Evolutionary conservation across 2,329 filamentous ascomycete species (phyloP).

Genomic region (Seiridium unicorne): DNA sequence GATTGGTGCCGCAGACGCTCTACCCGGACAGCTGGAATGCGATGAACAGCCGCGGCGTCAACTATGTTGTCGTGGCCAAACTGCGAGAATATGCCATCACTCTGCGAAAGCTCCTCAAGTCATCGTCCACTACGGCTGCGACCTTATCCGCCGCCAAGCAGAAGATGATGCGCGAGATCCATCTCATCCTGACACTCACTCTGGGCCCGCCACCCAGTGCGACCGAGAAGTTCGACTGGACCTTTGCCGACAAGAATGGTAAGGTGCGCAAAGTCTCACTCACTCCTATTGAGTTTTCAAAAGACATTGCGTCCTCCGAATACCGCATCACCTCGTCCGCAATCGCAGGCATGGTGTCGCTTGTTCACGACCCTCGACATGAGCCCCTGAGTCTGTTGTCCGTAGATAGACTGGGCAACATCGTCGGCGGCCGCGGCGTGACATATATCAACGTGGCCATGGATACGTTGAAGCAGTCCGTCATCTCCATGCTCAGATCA

Average conservation of each 20-base stretch:
- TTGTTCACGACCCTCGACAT: slow-evolving; percentile 85
- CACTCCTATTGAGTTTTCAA: slow-evolving; percentile 71
- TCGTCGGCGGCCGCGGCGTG: slow-evolving; percentile 72
- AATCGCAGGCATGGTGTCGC: slow-evolving; percentile 70
- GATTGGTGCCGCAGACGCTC: slow-evolving; percentile 76
- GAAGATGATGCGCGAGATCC: slow-evolving; percentile 76
- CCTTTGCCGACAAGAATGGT: slow-evolving; percentile 69
- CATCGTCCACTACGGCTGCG: slow-evolving; percentile 31
- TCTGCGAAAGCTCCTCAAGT: slow-evolving; percentile 57
- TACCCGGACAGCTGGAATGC: slow-evolving; percentile 85
- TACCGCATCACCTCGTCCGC: slow-evolving; percentile 57
- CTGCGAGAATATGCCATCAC: slow-evolving; percentile 80
- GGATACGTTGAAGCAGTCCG: slow-evolving; percentile 66
- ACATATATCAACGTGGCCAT: slow-evolving; percentile 85
- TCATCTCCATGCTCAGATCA: slow-evolving; percentile 73
- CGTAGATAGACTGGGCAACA: slow-evolving; percentile 76
- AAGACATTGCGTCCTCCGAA: slow-evolving; percentile 60
- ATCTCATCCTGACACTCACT: slow-evolving; percentile 77
- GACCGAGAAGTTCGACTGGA: slow-evolving; percentile 72
- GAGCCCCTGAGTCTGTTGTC: slow-evolving; percentile 69
- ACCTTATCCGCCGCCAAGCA: slow-evolving; percentile 57
- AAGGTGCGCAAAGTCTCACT: slow-evolving; percentile 60
- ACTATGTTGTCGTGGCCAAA: slow-evolving; percentile 76
- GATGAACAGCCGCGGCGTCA: slow-evolving; percentile 66
- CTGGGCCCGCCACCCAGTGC: slow-evolving; percentile 76